phyloP scores from a whole-genome alignment of 78 protist species.

The Dictyostelium discoideum region DNA sequence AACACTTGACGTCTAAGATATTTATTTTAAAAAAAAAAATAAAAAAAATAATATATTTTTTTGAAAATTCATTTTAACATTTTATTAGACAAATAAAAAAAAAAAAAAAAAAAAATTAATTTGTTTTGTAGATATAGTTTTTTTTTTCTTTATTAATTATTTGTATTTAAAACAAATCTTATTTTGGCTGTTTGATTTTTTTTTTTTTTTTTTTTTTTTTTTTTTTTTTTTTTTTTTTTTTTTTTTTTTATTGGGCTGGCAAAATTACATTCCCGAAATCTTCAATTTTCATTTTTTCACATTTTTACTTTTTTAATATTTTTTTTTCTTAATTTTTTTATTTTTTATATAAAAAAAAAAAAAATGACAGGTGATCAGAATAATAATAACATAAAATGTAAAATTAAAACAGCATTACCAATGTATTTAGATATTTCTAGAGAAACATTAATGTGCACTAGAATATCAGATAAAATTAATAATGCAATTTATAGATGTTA shows the following conservation, averaged over 20 bases:
- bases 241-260: background rate
- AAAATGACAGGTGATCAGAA: background rate
- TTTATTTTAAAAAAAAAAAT: background rate
- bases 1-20: background rate
- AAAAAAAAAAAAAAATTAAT: background rate
- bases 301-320: too few relatives aligned
- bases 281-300: too few relatives aligned
- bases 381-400: background rate
- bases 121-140: too few relatives aligned
- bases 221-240: background rate
- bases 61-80: too few relatives aligned
- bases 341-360: background rate
- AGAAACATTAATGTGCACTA: constrained; percentile 15
- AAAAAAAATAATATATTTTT: background rate
- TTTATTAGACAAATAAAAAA: too few relatives aligned
- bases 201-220: background rate
- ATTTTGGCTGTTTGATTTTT: too few relatives aligned
- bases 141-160: too few relatives aligned
- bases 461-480: background rate
- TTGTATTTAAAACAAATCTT: too few relatives aligned
- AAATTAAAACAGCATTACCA: constrained; percentile 10
- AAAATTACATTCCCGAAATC: too few relatives aligned
- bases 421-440: constrained; percentile 4
- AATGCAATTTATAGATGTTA: background rate
- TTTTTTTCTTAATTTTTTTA: background rate